These are phyloP conservation scores for Leccinum pachyderme DNA, from an alignment of 1,284 basidiomycete genomes.

Conservation along the genomic window DNA sequence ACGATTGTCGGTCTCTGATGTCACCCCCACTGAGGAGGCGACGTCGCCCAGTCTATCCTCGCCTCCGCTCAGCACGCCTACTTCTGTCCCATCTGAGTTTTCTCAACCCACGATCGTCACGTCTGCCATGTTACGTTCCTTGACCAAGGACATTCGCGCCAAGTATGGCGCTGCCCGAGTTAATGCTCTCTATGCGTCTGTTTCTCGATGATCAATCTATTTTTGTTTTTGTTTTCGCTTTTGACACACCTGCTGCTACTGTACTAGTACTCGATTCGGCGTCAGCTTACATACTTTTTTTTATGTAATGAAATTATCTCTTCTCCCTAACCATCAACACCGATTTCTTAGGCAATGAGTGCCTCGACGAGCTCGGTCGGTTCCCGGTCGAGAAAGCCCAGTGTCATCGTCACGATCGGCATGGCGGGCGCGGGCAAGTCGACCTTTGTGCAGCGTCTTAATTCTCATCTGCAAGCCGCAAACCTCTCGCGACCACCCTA, in stretches of 20 bases:
- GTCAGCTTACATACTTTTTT: constrained; percentile 10
- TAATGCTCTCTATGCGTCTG: constrained; percentile 4
- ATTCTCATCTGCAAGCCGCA: constrained; percentile 73
- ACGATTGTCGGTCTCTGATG: constrained; percentile 37
- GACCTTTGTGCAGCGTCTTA: constrained; percentile 92
- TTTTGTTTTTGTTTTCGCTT: neutral
- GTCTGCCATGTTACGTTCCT: constrained; percentile 64
- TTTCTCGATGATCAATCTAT: constrained; percentile 7
- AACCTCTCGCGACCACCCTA: constrained; percentile 78
- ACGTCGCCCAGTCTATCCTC: constrained; percentile 31
- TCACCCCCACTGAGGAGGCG: constrained; percentile 30
- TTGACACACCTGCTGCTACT: neutral
- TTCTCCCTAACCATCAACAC: neutral
- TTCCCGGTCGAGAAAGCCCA: constrained; percentile 53
- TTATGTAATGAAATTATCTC: constrained; percentile 19
- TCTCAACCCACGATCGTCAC: constrained; percentile 45
- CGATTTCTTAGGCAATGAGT: constrained; percentile 12
- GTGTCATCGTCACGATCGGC: constrained; percentile 86
- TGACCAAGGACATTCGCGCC: constrained; percentile 60
- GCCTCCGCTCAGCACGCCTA: constrained; percentile 37
- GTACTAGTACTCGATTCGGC: neutral
- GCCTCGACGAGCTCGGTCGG: constrained; percentile 7
- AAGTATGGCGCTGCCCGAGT: constrained; percentile 38
- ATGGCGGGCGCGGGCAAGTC: constrained; percentile 98
- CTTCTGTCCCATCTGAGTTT: constrained; percentile 34